A percentile compares a stretch with the other conserved stretches of the same genome.
These are phyloP conservation scores for Auriscalpium vulgare DNA, from an alignment of 768 basidiomycete genomes.

Conservation along the genomic window DNA sequence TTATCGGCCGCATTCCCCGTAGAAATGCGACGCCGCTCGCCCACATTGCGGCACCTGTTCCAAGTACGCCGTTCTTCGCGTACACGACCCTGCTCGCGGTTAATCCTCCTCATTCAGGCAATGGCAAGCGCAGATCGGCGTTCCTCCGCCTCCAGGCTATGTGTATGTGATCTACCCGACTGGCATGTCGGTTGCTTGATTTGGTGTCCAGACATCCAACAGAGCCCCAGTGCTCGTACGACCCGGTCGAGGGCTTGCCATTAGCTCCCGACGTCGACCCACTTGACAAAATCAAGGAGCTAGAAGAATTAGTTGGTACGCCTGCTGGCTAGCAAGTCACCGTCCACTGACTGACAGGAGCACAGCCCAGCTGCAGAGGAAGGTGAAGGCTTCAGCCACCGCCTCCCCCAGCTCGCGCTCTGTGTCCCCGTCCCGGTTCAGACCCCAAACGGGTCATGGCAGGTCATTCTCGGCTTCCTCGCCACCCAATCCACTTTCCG, in stretches of 20 bases:
- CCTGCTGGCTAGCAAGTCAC: slow-evolving; percentile 8
- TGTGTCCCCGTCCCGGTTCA: slow-evolving; percentile 21
- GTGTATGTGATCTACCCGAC: slow-evolving; percentile 40
- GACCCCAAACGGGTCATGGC: slow-evolving; percentile 4
- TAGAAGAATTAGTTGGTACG: slow-evolving; percentile 75
- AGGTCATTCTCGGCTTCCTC: slow-evolving; percentile 6
- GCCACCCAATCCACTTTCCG: slow-evolving; percentile 5
- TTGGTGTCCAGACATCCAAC: slow-evolving; percentile 56
- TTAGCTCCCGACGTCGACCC: slow-evolving; percentile 75
- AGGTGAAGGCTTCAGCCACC: slow-evolving; percentile 46
- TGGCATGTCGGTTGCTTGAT: too few species aligned
- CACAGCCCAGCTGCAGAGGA: slow-evolving; percentile 54
- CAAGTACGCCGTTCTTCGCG: slow-evolving; percentile 43
- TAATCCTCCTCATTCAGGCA: slow-evolving; percentile 38
- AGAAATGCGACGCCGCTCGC: slow-evolving; percentile 88
- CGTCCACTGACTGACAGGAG: not conserved
- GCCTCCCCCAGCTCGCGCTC: slow-evolving; percentile 31
- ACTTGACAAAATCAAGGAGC: slow-evolving; percentile 64
- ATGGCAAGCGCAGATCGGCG: slow-evolving; percentile 75
- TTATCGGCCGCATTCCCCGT: not conserved
- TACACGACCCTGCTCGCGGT: not conserved
- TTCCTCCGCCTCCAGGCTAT: slow-evolving; percentile 80
- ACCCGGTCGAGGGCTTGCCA: slow-evolving; percentile 75
- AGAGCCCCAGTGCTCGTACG: slow-evolving; percentile 80
- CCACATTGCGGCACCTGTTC: slow-evolving; percentile 82